Base-by-base conservation (phyloP, 1,139 yeast genomes). In the Saccharomycopsis crataegensis region DNA sequence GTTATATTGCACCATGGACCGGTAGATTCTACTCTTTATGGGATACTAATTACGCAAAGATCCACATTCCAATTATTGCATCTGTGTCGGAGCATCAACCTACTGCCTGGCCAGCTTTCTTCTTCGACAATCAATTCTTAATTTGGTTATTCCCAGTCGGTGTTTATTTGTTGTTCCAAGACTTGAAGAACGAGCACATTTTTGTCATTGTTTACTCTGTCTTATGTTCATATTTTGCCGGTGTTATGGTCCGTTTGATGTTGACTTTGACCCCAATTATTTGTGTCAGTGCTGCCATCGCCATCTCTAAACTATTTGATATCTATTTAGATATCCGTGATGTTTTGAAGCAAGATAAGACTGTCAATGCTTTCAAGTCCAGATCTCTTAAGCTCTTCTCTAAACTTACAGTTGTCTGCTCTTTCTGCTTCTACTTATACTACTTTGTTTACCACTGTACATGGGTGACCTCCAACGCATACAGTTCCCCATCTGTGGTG, bases 31-130 rank as follows among this genome's bases (percentile, higher is more conserved):
- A 94, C 73, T 91, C 98, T 5, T 75, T 94, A 62, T 94, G 99
- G 99, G 99, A 94, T 69, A 93, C 99, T 4, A 86, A 80, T 67
- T 94, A 94, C 65, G 99, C 99, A 59, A 93, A 90, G 74, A 87
- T 93, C 61, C 99, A 94, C 68, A 94, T 94, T 64, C 99, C 99
- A 52, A 94, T 94, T 67, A 94, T 94, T 70, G 99, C 99, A 1
- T 91, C 98, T 2, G 99, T 94, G 51, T 88, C 96, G 12, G 99
- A 94, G 73, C 99, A 94, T 75, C 99, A 94, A 75, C 99, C 99
- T 57, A 93, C 99, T 31, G 96, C 99, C 11, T 94, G 99, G 99
- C 96, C 99, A 12, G 83, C 97, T 9, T 94, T 93, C 71, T 93
- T 89, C 78, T 89, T 93, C 68, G 99, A 94, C 69, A 84, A 94